Base-by-base conservation (phyloP, 139 green algal genomes). In the Micromonas pusilla region DNA sequence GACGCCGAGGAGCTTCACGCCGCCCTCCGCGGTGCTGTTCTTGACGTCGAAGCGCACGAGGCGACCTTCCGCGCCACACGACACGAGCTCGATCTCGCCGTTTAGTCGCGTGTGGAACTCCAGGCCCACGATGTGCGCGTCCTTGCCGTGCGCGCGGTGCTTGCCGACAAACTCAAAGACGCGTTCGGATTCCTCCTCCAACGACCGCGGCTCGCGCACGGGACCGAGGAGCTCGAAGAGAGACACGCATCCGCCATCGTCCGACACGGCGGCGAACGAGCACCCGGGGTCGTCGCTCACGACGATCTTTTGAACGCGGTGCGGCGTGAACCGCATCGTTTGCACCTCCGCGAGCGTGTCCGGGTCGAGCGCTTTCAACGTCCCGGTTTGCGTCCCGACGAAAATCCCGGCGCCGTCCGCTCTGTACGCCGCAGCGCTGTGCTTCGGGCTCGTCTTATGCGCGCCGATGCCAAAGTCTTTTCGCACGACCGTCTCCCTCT, bases 41-140 rank as follows among this genome's bases (percentile, higher is more conserved):
- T 72, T 76, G 20, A 92, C 74, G 73, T 94, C 84, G 70, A 90
- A 94, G 80, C 92, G 86, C 4, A 84, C 80, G 3, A 94, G 64
- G 2, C 81, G 79, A 0, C 80, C 74, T 60, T 94, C 90, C 4
- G 70, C 74, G n/a, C 87, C 89, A n/a, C 92, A 31, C 2, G 82
- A 90, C 67, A 92, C 89, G 19, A 92, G 81, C 30, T 84, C 85
- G 0, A 85, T 91, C 52, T 86, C 75, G n/a, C 86, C 86, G 3
- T 80, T 74, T 3, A 84, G 84, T 5, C 84, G 83, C 74, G 45
- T 23, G 9, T 57, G 9, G 16, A 57, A 57, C 45, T 9, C 45
- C 45, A 57, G 16, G 16, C 45, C 45, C 16, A 9, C 9, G 16
- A 57, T 16, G 9, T 9, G 45, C 9, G 9, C 16, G 9, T 57